Evolutionary conservation across 2,329 filamentous ascomycete genomes (phyloP), one percentile per base, ranked within the genome.

Genomic region (Diaporthe sp.): DNA sequence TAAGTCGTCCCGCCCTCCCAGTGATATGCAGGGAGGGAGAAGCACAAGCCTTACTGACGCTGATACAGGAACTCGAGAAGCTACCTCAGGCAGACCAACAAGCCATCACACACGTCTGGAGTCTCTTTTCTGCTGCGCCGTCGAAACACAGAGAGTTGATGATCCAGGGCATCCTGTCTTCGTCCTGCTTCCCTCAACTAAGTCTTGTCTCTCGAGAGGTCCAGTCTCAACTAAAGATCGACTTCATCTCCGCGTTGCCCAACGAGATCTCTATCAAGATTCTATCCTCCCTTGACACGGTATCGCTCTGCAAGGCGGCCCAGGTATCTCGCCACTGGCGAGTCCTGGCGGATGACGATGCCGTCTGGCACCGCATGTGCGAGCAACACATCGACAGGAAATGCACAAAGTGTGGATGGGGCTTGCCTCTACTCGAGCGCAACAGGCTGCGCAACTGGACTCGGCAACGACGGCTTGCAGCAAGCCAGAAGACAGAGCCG

Each of bases 301-400:
- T 94, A 2, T 98, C 96, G 0, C 89, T 99, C 0, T 98, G 97
- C 87, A 98, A 98, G 83, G 96, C 97, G 1, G 95, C 97, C 0
- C 96, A 98, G 83, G 97, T 99, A 73, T 98, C 95, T 82, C 91
- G 92, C 75, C 90, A 93, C 79, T 99, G 97, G 97, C 91, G 95
- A 77, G 91, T 91, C 74, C 87, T 99, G 55, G 96, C 97, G n/a
- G 97, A 98, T 80, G 96, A 98, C 81, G 96, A 99, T 83, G 94
- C 98, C 12, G 96, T 99, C 5, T 99, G 97, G 97, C 94, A 98
- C 82, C 94, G 93, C 78, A 98, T 98, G 96, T 99, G 97, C 82
- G 95, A 98, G 84, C 96, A 98, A 82, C 96, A 98, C 83, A 97
- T 98, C 79, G 95, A 97, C 82, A 89, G 95, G 76, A 98, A 98